Conservation (phyloP, 2,329 filamentous ascomycete species). For the Graphilbum ipis-grandicollis region DNA sequence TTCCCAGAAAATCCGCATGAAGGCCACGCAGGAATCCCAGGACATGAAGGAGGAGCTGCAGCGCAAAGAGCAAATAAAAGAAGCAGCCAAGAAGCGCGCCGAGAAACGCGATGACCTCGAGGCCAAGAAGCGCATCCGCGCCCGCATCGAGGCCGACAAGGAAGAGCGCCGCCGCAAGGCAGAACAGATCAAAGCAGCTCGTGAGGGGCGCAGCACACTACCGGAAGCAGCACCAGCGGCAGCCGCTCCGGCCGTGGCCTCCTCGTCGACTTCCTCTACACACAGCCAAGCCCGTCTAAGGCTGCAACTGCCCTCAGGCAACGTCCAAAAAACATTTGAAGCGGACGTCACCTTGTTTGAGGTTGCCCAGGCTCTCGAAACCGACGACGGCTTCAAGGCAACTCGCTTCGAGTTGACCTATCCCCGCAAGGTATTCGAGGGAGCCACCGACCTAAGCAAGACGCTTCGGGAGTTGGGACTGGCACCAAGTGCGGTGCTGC, state of each 20-base stretch:
- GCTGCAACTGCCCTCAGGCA: constrained; percentile 51
- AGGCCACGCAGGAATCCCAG: constrained; percentile 76
- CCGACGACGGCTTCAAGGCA: constrained; percentile 54
- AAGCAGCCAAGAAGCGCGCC: constrained; percentile 67
- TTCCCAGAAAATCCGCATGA: constrained; percentile 51
- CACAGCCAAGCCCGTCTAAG: constrained; percentile 70
- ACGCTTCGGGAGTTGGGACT: constrained; percentile 85
- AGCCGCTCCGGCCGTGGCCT: constrained; percentile 43
- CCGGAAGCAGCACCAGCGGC: constrained; percentile 19
- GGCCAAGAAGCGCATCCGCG: constrained; percentile 76
- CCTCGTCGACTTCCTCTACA: constrained; percentile 26
- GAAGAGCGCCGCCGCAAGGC: constrained; percentile 72
- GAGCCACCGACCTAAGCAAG: constrained; percentile 60
- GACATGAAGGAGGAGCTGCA: constrained; percentile 79
- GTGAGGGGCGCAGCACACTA: constrained; percentile 57
- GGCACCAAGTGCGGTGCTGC: constrained; percentile 73
- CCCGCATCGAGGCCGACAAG: constrained; percentile 90
- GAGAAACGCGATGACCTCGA: constrained; percentile 78
- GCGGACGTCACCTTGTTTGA: constrained; percentile 89
- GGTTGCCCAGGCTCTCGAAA: constrained; percentile 58
- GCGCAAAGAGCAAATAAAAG: constrained; percentile 82
- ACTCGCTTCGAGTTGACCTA: constrained; percentile 73
- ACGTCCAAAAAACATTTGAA: constrained; percentile 71
- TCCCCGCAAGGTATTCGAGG: constrained; percentile 64
- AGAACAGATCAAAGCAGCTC: constrained; percentile 67